phyloP scores from a whole-genome alignment of 371 early-diverging fungal genomes.

The Lichtheimia corymbifera region DNA sequence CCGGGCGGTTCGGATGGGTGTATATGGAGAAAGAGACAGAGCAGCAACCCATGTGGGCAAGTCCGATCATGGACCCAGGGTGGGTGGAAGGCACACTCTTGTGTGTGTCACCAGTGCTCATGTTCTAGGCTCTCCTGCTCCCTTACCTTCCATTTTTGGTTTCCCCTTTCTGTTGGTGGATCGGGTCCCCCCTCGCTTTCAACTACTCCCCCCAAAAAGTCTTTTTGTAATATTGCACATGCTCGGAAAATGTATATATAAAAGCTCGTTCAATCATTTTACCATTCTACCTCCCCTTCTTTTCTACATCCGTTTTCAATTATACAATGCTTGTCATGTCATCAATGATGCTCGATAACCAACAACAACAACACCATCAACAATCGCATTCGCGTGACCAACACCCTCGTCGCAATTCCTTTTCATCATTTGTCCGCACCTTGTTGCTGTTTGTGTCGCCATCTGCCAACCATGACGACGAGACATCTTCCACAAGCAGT shows the following conservation, averaged over 20 bases:
- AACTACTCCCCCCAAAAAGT: no score
- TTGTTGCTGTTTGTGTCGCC: conserved; percentile 19
- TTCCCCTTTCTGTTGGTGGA: neutral
- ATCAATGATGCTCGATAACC: conserved; percentile 14
- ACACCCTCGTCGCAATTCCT: conserved; percentile 13
- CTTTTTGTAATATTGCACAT: neutral
- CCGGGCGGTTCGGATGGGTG: no score
- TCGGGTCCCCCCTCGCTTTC: conserved; percentile 4
- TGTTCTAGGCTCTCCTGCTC: neutral
- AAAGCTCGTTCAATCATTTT: neutral
- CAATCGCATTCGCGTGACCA: neutral
- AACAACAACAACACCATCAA: neutral
- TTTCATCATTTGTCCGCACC: conserved; percentile 19
- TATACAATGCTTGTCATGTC: conserved; percentile 14
- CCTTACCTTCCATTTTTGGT: neutral
- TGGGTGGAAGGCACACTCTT: no score
- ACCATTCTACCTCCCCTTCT: conserved; percentile 2
- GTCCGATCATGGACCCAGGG: neutral
- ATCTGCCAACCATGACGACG: conserved; percentile 8
- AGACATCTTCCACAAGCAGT: conserved; percentile 3
- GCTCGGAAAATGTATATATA: neutral
- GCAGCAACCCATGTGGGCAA: neutral
- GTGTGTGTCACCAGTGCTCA: neutral
- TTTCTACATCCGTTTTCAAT: conserved; percentile 7
- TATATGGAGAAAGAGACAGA: no score